Base-by-base conservation (phyloP, 768 basidiomycete genomes). In the Kwoniella sp. region DNA sequence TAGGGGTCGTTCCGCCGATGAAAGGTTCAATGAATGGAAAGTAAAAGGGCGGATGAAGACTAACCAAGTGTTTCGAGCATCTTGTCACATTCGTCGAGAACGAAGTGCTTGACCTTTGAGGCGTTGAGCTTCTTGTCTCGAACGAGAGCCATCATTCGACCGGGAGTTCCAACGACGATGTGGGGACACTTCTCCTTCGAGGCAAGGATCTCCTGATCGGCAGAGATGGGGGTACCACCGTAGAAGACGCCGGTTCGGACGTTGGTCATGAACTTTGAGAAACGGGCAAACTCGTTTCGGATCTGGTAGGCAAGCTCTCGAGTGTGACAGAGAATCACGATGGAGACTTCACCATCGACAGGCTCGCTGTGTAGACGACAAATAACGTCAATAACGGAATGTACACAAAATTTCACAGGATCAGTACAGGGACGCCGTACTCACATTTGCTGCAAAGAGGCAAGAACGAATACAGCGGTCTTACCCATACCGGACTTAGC, bases 11-110 rank as follows among this genome's bases (percentile, higher is more conserved):
- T 19, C 22, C 17, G 10, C 21, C 22, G 51, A 44, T n/a, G 25
- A 29, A 51, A 53, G 17, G 27, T 27, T 21, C 40, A 44, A 44
- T 6, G 40, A 44, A 56, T 26, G 9, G 46, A 49, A 49, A 48
- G 61, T 36, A 24, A 44, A 61, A 55, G 27, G 21, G 29, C 24
- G 36, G 6, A 30, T 27, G 36, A 29, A 66, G 48, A 99, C 96
- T 97, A 91, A 99, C 96, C 96, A 84, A 99, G 93, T 87, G 93
- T 90, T 86, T 99, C 96, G 80, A 99, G 90, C 92, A 99, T 97
- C 87, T 99, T 99, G 86, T 99, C 96, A 86, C 96, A 99, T 84
- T 99, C 96, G 86, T 99, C 96, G 81, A 99, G 85, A 61, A 96
- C 93, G 83, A 99, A 99, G 84, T 98, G 95, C 83, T 98, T 98